phyloP scores from a whole-genome alignment of 23 red algal genomes.

The Gracilariopsis chorda region DNA sequence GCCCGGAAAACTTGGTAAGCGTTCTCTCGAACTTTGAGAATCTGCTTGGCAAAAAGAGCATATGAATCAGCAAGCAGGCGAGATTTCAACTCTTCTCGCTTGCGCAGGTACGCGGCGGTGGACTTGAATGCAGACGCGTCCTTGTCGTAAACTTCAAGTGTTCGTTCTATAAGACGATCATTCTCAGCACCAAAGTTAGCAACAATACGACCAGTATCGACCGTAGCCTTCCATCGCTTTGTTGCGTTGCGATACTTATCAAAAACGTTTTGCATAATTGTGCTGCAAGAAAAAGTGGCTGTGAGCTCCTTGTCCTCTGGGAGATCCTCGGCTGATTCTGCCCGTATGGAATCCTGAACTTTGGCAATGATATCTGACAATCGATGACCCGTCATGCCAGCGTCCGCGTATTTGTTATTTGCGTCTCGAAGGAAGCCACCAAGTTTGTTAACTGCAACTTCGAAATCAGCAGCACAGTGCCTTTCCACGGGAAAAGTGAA shows the following conservation, averaged over 20 bases:
- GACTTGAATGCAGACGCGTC: conserved; percentile 67
- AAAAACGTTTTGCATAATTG: conserved; percentile 60
- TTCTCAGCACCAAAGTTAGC: conserved; percentile 80
- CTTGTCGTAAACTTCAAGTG: conserved; percentile 67
- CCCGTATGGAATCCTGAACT: background rate
- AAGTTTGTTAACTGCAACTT: conserved; percentile 40
- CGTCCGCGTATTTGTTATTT: conserved; percentile 69
- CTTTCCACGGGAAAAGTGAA: conserved; percentile 29
- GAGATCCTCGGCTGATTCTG: conserved; percentile 2
- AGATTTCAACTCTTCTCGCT: conserved; percentile 76
- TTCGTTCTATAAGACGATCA: conserved; percentile 47
- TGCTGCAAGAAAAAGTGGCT: conserved; percentile 76
- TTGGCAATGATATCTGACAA: background rate
- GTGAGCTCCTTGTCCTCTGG: conserved; percentile 67
- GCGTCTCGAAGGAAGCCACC: conserved; percentile 46
- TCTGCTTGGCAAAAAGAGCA: conserved; percentile 78
- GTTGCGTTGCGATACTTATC: conserved; percentile 48
- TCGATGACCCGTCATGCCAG: conserved; percentile 14
- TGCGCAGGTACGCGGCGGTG: conserved; percentile 54
- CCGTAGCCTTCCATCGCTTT: conserved; percentile 72
- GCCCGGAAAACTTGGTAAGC: conserved; percentile 87
- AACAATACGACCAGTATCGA: conserved; percentile 74
- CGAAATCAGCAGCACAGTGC: conserved; percentile 45
- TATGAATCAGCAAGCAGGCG: conserved; percentile 71
- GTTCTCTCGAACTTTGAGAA: conserved; percentile 87